Evolutionary conservation across 345 rosid species (phyloP), one percentile per base, ranked within the genome.

Genomic region (Firmiana major): DNA sequence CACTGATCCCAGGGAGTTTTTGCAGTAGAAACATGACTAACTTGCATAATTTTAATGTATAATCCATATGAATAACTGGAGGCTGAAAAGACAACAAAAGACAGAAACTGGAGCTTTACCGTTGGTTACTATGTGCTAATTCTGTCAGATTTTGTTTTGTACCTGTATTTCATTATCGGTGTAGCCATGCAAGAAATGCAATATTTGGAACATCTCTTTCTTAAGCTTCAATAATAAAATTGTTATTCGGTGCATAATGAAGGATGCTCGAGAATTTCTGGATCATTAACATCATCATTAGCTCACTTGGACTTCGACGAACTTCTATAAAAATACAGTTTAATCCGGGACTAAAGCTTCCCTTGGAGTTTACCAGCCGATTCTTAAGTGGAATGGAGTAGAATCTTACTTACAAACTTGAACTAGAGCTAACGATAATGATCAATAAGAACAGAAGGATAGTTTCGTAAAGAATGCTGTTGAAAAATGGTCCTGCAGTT

Each of bases 1-100:
- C 69, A 90, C 95, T n/a, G 99, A 94, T 83, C 99, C 99, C 16
- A 90, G 99, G 73, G 99, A 96, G 86, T 94, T 96, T 87, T 84
- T 96, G 88, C 88, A 83, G 84, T 93, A 90, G 80, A 43, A 55
- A 43, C 43, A 24, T 13, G 9, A 43, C 36, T 58, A 67, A 12
- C 3, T 21, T 7, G 54, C 43, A 51, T 15, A 45, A 46, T 36
- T 68, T 68, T 15, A 58, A 66, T 46, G 42, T 70, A 31, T 49
- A 55, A 28, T 26, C 15, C 34, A 6, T 22, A 21, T n/a, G 53
- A 67, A 12, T 67, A 67, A 31, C 24, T 10, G 19, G 59, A 71
- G 42, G 60, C 45, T 28, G 74, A 71, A 51, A 31, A 70, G 9
- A 13, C 2, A 7, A 10, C 3, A 6, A 10, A 10, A 17, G 8